A percentile compares a stretch with the other conserved stretches of the same genome.
Conservation (phyloP, 805 yeast species). For the Clavispora vitiphila region DNA sequence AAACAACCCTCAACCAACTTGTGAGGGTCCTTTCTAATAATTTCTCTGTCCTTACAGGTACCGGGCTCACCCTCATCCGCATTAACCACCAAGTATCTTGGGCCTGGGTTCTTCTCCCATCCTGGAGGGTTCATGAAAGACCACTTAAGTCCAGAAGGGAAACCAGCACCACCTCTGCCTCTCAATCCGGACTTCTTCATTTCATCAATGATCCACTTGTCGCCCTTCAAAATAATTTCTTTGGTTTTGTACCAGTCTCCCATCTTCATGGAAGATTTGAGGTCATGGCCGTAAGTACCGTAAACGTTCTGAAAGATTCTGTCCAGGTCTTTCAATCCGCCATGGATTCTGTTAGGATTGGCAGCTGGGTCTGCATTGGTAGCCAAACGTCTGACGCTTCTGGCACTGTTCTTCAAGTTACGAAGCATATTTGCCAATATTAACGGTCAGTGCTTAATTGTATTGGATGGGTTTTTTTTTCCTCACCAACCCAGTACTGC, state of each 20-base stretch:
- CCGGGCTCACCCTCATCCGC: slow-evolving; percentile 97
- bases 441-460: slow-evolving; percentile 1
- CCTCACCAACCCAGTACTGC: neutral
- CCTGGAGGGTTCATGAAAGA: slow-evolving; percentile 94
- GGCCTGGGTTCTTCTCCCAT: slow-evolving; percentile 89
- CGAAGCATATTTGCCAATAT: slow-evolving; percentile 29
- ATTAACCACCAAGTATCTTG: slow-evolving; percentile 81
- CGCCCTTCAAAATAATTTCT: slow-evolving; percentile 78
- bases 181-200: slow-evolving; percentile 79
- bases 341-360: slow-evolving; percentile 52
- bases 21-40: slow-evolving; percentile 87
- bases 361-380: slow-evolving; percentile 45
- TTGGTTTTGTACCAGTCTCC: slow-evolving; percentile 94
- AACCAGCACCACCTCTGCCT: slow-evolving; percentile 94
- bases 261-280: slow-evolving; percentile 68
- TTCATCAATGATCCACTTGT: slow-evolving; percentile 85
- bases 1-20: slow-evolving; percentile 90
- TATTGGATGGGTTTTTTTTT: slow-evolving; percentile 5
- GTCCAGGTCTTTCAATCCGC: slow-evolving; percentile 78
- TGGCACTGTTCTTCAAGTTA: slow-evolving; percentile 23
- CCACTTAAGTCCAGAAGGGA: slow-evolving; percentile 89
- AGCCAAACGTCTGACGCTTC: slow-evolving; percentile 34
- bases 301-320: slow-evolving; percentile 84
- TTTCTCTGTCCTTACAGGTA: slow-evolving; percentile 89
- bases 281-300: slow-evolving; percentile 68